Evolutionary conservation across 768 basidiomycete genomes (phyloP), one percentile per base, ranked within the genome.

Genomic region (Heimioporus sp.): DNA sequence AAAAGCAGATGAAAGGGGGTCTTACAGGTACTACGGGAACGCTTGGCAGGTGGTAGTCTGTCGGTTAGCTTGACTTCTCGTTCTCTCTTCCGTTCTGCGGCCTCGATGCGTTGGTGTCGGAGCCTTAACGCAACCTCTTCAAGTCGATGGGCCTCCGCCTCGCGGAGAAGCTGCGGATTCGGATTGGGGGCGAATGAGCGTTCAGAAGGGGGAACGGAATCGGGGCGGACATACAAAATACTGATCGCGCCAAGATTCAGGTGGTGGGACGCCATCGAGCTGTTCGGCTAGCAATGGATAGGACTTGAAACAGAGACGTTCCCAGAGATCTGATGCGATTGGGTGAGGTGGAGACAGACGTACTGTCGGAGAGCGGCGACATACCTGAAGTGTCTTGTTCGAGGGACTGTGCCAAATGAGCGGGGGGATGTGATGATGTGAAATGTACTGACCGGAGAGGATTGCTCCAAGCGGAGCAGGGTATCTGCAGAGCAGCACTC

Each of bases 61-160:
- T 88, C 86, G 16, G 87, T 91, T 47, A 84, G 60, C 65, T 89
- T 90, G 52, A 92, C 80, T 68, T 86, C 83, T 52, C 82, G 78
- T 67, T 87, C 86, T 67, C 78, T 88, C 74, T 86, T 90, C 56
- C 83, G 83, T 63, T 86, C 83, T 35, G 85, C 86, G 11, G 79
- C 85, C 65, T 86, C 83, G 61, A 80, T 75, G 17, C 87, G 82
- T 60, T 85, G 81, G 42, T 69, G 79, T 55, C 86, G 82, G 56
- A 92, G 74, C 57, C 77, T 83, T 39, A 73, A 75, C 30, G 80
- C 79, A 11, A 80, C 73, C 64, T 82, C 80, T 65, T 89, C 84
- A 24, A 91, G 68, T 39, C 85, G 79, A 61, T 76, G 72, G 12
- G 82, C 77, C 65, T 90, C 87, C 40, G 75, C 74, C 46, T 80